phyloP scores from a whole-genome alignment of 768 basidiomycete species.

The Gloeophyllum trabeum region DNA sequence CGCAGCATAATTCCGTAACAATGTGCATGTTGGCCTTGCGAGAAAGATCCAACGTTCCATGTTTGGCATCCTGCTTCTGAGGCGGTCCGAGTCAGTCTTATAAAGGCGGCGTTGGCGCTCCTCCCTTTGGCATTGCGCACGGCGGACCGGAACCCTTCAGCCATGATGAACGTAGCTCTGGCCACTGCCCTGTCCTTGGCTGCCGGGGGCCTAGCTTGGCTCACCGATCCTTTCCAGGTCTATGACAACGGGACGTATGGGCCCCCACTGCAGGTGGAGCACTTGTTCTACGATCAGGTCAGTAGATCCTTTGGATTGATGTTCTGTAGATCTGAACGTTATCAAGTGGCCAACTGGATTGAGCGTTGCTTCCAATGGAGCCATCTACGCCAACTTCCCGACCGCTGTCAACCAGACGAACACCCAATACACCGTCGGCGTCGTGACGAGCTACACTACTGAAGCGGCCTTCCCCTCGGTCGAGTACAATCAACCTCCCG shows the following conservation, averaged over 20 bases:
- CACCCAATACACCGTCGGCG: background rate
- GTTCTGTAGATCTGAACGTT: background rate
- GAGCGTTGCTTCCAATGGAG: background rate
- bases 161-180: too few relatives aligned
- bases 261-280: background rate
- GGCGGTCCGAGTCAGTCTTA: too few relatives aligned
- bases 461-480: slow-evolving; percentile 9
- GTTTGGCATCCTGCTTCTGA: too few relatives aligned
- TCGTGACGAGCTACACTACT: slow-evolving; percentile 5
- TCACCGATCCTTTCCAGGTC: background rate
- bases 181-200: too few relatives aligned
- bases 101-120: too few relatives aligned
- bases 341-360: background rate
- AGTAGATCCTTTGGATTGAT: background rate
- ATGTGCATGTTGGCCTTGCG: too few relatives aligned
- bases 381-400: background rate
- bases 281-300: background rate
- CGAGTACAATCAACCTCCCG: slow-evolving; percentile 11
- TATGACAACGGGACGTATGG: background rate
- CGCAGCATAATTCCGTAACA: too few relatives aligned
- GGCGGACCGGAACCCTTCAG: too few relatives aligned
- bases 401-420: background rate
- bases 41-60: too few relatives aligned
- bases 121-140: too few relatives aligned
- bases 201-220: too few relatives aligned